Evolutionary conservation across 345 rosid species (phyloP).

Genomic region (Theobroma cacao): DNA sequence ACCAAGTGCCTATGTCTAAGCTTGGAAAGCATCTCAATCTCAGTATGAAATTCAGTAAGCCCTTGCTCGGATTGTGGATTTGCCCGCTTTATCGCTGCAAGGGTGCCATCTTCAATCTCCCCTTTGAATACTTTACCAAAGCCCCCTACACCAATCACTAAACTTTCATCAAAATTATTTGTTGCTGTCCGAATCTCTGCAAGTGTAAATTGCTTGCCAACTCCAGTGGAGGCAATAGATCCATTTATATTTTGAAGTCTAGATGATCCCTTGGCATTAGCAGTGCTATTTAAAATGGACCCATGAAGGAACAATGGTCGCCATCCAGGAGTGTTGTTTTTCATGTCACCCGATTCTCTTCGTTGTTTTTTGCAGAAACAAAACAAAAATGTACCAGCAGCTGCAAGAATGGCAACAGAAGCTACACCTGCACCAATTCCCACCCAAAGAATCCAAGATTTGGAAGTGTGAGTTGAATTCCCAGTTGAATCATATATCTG

Average conservation of each 20-base stretch:
- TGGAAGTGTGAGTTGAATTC: constrained; percentile 31
- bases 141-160: constrained; percentile 85
- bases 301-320: constrained; percentile 59
- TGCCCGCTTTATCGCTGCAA: constrained; percentile 80
- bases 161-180: constrained; percentile 67
- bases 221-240: constrained; percentile 38
- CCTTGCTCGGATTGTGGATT: constrained; percentile 94
- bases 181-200: constrained; percentile 79
- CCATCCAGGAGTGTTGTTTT: constrained; percentile 55
- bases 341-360: constrained; percentile 35
- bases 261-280: constrained; percentile 50
- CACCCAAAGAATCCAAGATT: constrained; percentile 47
- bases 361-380: constrained; percentile 42
- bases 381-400: constrained; percentile 23
- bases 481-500: constrained; percentile 36
- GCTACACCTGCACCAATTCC: constrained; percentile 57
- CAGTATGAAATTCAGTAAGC: constrained; percentile 80
- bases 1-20: constrained; percentile 91
- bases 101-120: constrained; percentile 68
- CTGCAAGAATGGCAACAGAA: constrained; percentile 37
- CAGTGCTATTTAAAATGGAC: constrained; percentile 37
- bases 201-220: constrained; percentile 62
- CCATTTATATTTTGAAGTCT: constrained; percentile 34
- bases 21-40: constrained; percentile 84
- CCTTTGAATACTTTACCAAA: constrained; percentile 90